These are phyloP conservation scores for Cercospora zeae-maydis DNA, from an alignment of 2,329 filamentous ascomycete genomes.

Conservation along the genomic window DNA sequence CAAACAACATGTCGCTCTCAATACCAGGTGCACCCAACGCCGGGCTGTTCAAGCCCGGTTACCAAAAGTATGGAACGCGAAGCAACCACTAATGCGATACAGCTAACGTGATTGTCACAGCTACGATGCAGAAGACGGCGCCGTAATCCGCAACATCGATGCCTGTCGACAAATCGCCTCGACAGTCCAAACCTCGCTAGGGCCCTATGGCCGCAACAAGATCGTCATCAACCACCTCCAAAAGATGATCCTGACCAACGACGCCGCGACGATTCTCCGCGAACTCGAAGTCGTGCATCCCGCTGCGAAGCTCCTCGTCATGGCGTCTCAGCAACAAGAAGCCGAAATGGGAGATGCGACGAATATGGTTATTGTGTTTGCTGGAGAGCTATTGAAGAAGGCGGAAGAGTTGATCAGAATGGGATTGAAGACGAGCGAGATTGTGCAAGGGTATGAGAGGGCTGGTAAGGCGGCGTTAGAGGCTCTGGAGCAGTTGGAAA, in stretches of 20 bases:
- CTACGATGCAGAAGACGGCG: constrained; percentile 98
- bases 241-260: constrained; percentile 99
- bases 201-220: constrained; percentile 97
- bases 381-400: constrained; percentile 92
- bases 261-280: constrained; percentile 93
- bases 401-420: constrained; percentile 94
- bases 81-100: constrained; percentile 14
- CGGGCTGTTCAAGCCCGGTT: constrained; percentile 91
- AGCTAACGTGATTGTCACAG: constrained; percentile 49
- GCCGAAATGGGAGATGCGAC: constrained; percentile 98
- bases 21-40: constrained; percentile 92
- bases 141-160: constrained; percentile 96
- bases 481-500: constrained; percentile 72
- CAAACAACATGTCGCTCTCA: constrained; percentile 77
- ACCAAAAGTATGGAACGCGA: constrained; percentile 71
- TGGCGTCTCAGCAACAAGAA: constrained; percentile 99
- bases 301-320: constrained; percentile 93
- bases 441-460: constrained; percentile 92
- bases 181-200: constrained; percentile 94
- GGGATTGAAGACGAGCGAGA: constrained; percentile 98
- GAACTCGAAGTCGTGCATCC: constrained; percentile 98
- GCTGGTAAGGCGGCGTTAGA: constrained; percentile 85
- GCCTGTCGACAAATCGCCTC: constrained; percentile 93
- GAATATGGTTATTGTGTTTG: constrained; percentile 93
- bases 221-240: constrained; percentile 99